Evolutionary conservation across 2,329 filamentous ascomycete genomes (phyloP).

Genomic region (Sclerotinia subarctica): DNA sequence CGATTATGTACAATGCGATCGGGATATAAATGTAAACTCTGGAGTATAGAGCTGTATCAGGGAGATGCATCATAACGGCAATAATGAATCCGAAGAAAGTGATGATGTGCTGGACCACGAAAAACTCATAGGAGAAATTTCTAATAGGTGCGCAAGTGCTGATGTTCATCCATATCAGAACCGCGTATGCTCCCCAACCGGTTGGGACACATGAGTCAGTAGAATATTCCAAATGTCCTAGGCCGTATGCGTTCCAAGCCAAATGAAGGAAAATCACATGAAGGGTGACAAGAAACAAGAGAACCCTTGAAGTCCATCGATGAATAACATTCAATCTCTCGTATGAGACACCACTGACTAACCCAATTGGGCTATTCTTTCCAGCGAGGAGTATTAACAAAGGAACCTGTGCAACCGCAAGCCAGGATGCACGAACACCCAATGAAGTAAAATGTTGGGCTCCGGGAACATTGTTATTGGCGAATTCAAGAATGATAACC

Average conservation of each 20-base stretch:
- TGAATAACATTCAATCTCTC: slow-evolving; percentile 72
- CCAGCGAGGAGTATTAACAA: slow-evolving; percentile 60
- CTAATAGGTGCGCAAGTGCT: slow-evolving; percentile 62
- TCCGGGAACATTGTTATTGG: slow-evolving; percentile 38
- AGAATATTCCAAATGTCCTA: slow-evolving; percentile 31
- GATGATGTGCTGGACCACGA: slow-evolving; percentile 64
- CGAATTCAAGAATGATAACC: slow-evolving; percentile 41
- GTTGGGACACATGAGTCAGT: slow-evolving; percentile 39
- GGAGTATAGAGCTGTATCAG: slow-evolving; percentile 37
- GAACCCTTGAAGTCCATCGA: slow-evolving; percentile 65
- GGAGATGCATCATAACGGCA: slow-evolving; percentile 39
- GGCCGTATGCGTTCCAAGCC: slow-evolving; percentile 31
- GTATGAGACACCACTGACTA: slow-evolving; percentile 60
- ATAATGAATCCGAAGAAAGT: slow-evolving; percentile 45
- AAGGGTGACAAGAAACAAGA: slow-evolving; percentile 59
- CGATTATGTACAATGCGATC: slow-evolving; percentile 30
- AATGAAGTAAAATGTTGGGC: slow-evolving; percentile 31
- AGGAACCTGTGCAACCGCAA: slow-evolving; percentile 61
- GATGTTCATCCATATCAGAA: slow-evolving; percentile 64
- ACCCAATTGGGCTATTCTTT: slow-evolving; percentile 58
- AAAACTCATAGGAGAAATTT: slow-evolving; percentile 64
- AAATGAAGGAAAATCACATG: slow-evolving; percentile 32
- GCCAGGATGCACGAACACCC: slow-evolving; percentile 66
- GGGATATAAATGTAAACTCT: slow-evolving; percentile 35
- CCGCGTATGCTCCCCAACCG: slow-evolving; percentile 62